phyloP scores from a whole-genome alignment of 257 asterid genomes.

The Osmanthus fragrans region DNA sequence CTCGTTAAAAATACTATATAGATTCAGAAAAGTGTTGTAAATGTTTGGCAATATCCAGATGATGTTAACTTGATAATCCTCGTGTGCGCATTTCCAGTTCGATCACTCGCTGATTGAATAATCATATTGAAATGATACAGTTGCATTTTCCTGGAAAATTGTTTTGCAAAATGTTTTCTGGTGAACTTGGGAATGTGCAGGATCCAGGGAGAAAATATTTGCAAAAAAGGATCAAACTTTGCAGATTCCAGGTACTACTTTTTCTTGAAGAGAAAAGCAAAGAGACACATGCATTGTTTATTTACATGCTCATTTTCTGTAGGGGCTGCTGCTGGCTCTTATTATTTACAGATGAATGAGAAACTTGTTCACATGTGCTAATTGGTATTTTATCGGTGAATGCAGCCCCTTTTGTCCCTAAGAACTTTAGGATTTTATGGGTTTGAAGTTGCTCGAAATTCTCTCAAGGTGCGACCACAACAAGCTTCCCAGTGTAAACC shows the following conservation, averaged over 20 bases:
- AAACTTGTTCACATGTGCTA: neutral
- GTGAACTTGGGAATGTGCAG: neutral
- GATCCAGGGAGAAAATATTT: neutral
- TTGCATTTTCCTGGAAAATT: neutral
- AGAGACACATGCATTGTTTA: neutral
- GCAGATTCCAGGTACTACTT: neutral
- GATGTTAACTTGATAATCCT: neutral
- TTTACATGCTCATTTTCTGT: neutral
- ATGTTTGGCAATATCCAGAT: neutral
- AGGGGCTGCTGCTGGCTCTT: neutral
- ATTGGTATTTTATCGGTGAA: neutral
- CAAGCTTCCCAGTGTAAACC: constrained; percentile 60
- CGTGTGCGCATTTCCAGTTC: neutral
- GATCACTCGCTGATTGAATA: neutral
- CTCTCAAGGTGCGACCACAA: constrained; percentile 78
- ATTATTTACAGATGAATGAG: neutral
- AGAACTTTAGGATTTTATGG: constrained; percentile 43
- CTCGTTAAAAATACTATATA: neutral
- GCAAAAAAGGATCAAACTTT: neutral
- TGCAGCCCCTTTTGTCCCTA: neutral
- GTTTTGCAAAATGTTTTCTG: neutral
- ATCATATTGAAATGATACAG: neutral
- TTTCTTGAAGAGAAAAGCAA: neutral
- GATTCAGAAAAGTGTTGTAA: neutral
- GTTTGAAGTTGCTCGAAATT: constrained; percentile 62